A percentile compares a stretch with the other conserved stretches of the same genome.
phyloP scores from a whole-genome alignment of 208 protist genomes.

The Leishmania amazonensis region DNA sequence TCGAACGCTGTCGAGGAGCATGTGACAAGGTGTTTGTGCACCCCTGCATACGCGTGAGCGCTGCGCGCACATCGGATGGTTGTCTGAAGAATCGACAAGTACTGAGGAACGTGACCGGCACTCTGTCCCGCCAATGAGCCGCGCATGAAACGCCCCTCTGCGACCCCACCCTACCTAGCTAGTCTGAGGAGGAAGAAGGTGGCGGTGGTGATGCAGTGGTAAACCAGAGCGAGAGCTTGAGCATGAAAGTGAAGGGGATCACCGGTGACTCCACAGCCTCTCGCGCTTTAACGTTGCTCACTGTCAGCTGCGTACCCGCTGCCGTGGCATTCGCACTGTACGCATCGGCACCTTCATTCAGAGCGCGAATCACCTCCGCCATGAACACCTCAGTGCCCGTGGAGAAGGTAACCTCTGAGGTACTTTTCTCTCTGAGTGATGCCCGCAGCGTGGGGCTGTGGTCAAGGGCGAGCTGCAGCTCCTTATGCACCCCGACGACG shows the following conservation, averaged over 20 bases:
- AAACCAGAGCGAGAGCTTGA: constrained; percentile 91
- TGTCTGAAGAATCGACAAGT: background rate
- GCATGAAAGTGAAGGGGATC: constrained; percentile 90
- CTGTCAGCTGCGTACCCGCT: background rate
- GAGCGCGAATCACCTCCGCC: constrained; percentile 43
- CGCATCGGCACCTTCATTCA: constrained; percentile 43
- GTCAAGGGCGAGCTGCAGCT: constrained; percentile 69
- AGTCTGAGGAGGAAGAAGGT: background rate
- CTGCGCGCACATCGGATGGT: background rate
- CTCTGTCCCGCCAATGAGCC: background rate
- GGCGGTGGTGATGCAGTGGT: constrained; percentile 9
- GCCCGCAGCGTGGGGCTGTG: constrained; percentile 25
- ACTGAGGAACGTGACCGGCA: background rate
- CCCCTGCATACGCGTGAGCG: background rate
- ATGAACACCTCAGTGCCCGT: constrained; percentile 45
- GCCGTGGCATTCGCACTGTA: constrained; percentile 13
- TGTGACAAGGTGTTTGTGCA: background rate
- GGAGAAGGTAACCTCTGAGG: background rate
- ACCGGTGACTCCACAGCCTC: constrained; percentile 53
- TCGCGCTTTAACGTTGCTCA: constrained; percentile 40
- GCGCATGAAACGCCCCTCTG: background rate
- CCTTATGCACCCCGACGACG: constrained; percentile 79
- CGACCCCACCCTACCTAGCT: background rate
- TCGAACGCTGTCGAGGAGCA: background rate
- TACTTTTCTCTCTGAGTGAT: background rate